These are phyloP conservation scores for Stachybotrys chartarum DNA, from an alignment of 2,329 filamentous ascomycete species.

Conservation along the genomic window DNA sequence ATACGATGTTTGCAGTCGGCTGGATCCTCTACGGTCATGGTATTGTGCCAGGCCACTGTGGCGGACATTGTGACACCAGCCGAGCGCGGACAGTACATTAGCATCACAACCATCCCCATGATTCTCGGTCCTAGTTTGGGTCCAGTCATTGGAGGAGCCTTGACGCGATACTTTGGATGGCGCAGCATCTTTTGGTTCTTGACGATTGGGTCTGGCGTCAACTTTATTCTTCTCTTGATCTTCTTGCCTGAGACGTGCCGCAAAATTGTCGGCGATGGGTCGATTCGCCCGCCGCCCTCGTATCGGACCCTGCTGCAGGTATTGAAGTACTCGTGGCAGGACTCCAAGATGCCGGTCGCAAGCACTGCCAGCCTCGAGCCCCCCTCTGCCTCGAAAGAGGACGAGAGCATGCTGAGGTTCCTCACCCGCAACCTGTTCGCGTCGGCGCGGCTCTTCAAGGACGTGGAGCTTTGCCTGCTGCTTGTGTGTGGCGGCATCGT, in stretches of 20 bases:
- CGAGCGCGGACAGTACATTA: conserved; percentile 20
- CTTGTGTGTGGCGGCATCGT: not conserved
- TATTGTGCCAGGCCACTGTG: conserved; percentile 22
- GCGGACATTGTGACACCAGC: conserved; percentile 20
- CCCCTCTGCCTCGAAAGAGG: no score
- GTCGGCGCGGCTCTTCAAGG: not conserved
- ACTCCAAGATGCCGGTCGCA: not conserved
- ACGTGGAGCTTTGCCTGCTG: not conserved
- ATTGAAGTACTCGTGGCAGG: not conserved
- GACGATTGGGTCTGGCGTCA: conserved; percentile 7
- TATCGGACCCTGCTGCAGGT: not conserved
- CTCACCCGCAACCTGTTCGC: not conserved
- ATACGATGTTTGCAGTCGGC: conserved; percentile 40
- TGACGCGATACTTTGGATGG: conserved; percentile 20
- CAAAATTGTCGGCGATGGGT: conserved; percentile 8
- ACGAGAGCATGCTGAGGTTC: not conserved
- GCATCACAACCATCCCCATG: conserved; percentile 13
- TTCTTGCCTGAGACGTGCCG: conserved; percentile 9
- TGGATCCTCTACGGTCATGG: conserved; percentile 33
- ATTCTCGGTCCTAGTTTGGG: conserved; percentile 35
- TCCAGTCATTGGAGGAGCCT: conserved; percentile 32
- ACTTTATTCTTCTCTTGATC: not conserved
- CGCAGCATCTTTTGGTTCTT: conserved; percentile 12
- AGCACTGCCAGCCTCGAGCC: not conserved
- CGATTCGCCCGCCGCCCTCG: not conserved